Evolutionary conservation across 225 moss, liverwort and hornwort species (phyloP).

Genomic region (Bryum argenteum): DNA sequence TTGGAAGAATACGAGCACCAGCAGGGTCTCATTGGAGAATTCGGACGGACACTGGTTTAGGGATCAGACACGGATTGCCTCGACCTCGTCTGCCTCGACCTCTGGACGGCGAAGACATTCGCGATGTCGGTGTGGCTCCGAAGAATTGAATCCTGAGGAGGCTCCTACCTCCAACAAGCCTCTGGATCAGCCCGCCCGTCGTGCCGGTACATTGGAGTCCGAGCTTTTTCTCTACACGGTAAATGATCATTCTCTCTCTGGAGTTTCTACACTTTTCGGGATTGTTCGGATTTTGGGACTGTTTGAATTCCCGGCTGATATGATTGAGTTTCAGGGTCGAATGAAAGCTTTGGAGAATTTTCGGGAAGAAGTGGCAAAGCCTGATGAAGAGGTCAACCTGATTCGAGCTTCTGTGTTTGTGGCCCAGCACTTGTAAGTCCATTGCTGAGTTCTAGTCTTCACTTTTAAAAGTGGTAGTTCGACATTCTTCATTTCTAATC

Average conservation of each 20-base stretch:
- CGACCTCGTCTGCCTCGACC: constrained; percentile 41
- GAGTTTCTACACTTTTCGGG: neutral
- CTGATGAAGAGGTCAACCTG: constrained; percentile 62
- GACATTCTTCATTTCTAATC: neutral
- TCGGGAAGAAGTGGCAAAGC: constrained; percentile 56
- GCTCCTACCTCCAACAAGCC: constrained; percentile 9
- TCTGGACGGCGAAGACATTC: constrained; percentile 33
- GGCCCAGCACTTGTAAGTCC: constrained; percentile 64
- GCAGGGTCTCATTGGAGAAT: constrained; percentile 42
- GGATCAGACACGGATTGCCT: constrained; percentile 41
- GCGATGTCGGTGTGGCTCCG: constrained; percentile 50
- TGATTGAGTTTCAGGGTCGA: too few relatives aligned
- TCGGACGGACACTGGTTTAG: constrained; percentile 44
- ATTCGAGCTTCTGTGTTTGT: constrained; percentile 60
- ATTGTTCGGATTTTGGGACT: too few relatives aligned
- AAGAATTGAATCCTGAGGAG: constrained; percentile 37
- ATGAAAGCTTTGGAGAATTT: constrained; percentile 64
- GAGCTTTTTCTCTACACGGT: constrained; percentile 65
- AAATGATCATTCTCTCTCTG: neutral
- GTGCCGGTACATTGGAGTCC: constrained; percentile 51
- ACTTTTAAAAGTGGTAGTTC: neutral
- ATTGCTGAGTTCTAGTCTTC: constrained; percentile 5
- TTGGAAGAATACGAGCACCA: constrained; percentile 36
- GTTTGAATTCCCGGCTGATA: neutral
- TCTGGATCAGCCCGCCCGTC: constrained; percentile 29